These are phyloP conservation scores for Epichloe bromicola DNA, from an alignment of 2,329 filamentous ascomycete species.

Conservation along the genomic window DNA sequence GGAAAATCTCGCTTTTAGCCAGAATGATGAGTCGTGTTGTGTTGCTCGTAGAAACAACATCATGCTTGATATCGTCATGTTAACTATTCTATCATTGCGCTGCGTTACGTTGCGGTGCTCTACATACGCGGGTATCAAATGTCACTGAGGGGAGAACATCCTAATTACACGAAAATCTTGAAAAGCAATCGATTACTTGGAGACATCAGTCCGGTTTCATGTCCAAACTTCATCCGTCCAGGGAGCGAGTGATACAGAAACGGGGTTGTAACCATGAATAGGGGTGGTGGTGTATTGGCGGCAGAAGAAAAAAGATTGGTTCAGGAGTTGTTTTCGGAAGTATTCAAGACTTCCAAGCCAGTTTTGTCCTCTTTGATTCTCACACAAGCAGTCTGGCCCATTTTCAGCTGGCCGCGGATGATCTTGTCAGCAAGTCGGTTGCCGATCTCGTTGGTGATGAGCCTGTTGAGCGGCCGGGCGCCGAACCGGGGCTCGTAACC, in stretches of 20 bases:
- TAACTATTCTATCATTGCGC: not conserved
- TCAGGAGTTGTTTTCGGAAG: conserved; percentile 7
- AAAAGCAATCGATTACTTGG: too few species aligned
- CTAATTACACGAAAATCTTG: not conserved
- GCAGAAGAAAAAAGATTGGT: too few species aligned
- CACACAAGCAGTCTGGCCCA: conserved; percentile 61
- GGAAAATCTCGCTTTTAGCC: too few species aligned
- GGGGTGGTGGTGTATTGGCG: too few species aligned
- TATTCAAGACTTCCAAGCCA: conserved; percentile 37
- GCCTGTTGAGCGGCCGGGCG: conserved; percentile 76
- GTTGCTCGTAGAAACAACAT: too few species aligned
- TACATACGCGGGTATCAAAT: not conserved
- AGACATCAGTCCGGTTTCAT: not conserved
- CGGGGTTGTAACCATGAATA: too few species aligned
- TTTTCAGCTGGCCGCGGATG: conserved; percentile 70
- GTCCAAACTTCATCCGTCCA: not conserved
- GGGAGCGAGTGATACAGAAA: too few species aligned
- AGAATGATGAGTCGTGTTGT: not conserved
- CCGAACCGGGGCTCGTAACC: conserved; percentile 90
- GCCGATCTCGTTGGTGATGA: conserved; percentile 82
- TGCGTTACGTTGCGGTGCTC: not conserved
- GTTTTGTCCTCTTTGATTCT: conserved; percentile 49
- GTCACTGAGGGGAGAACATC: not conserved
- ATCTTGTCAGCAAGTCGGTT: conserved; percentile 85
- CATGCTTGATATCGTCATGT: not conserved